Evolutionary conservation across 306 rosid genomes (phyloP).

Genomic region (Comarum palustre): DNA sequence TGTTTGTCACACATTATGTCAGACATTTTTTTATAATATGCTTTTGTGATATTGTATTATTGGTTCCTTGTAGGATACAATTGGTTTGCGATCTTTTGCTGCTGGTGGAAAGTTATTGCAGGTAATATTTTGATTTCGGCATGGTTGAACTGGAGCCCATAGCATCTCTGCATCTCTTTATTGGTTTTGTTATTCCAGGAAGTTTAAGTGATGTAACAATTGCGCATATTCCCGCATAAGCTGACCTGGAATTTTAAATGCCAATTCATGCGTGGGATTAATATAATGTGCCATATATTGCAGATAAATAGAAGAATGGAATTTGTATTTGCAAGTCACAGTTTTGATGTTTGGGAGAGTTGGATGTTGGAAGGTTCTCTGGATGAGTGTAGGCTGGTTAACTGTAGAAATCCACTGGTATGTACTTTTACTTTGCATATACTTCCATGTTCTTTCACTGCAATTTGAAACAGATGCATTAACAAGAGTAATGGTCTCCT

Average conservation of each 20-base stretch:
- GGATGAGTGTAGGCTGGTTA: conserved; percentile 85
- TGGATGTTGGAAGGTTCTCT: conserved; percentile 84
- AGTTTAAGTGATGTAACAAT: neutral
- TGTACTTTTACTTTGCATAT: conserved; percentile 29
- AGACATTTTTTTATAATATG: conserved; percentile 14
- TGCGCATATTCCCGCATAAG: neutral
- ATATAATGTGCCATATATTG: conserved; percentile 21
- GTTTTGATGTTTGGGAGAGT: conserved; percentile 98
- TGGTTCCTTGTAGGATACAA: conserved; percentile 58
- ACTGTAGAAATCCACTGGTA: conserved; percentile 80
- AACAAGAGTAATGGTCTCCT: neutral
- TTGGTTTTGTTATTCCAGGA: conserved; percentile 12
- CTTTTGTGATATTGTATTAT: conserved; percentile 32
- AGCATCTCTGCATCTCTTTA: neutral
- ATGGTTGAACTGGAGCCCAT: neutral
- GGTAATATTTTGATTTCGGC: conserved; percentile 39
- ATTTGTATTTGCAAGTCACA: conserved; percentile 94
- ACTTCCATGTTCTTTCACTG: neutral
- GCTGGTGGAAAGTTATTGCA: conserved; percentile 96
- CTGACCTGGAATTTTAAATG: conserved; percentile 17
- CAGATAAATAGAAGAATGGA: conserved; percentile 96
- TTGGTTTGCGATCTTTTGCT: conserved; percentile 92
- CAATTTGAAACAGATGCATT: neutral
- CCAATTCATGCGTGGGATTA: conserved; percentile 18
- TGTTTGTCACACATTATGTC: conserved; percentile 20